Conservation (phyloP, 352 stramenopile genomes). For the Phytophthora nicotianae region DNA sequence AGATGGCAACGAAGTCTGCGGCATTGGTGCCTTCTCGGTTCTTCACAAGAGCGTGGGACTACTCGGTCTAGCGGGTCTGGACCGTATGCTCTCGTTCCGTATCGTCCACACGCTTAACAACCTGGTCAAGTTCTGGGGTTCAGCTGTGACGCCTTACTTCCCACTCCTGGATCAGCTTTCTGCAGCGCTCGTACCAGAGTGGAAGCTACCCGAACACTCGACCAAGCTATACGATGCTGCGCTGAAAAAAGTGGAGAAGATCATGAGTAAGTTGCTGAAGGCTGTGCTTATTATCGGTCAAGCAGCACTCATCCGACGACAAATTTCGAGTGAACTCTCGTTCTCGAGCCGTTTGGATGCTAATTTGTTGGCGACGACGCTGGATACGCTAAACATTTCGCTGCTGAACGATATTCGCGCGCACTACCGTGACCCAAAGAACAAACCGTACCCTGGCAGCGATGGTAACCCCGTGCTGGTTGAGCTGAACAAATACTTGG, state of each 20-base stretch:
- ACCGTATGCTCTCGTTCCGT: slow-evolving; percentile 93
- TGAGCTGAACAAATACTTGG: slow-evolving; percentile 92
- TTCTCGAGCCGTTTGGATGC: slow-evolving; percentile 91
- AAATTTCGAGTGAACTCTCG: slow-evolving; percentile 92
- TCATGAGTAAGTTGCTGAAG: slow-evolving; percentile 94
- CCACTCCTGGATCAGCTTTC: slow-evolving; percentile 89
- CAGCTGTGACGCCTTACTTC: slow-evolving; percentile 89
- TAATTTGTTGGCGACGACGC: slow-evolving; percentile 88
- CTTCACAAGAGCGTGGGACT: slow-evolving; percentile 93
- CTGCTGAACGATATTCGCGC: slow-evolving; percentile 89
- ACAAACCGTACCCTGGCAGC: slow-evolving; percentile 76
- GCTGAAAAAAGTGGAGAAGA: slow-evolving; percentile 94
- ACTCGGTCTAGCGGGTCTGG: slow-evolving; percentile 90
- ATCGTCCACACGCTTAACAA: slow-evolving; percentile 94
- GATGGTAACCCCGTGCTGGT: slow-evolving; percentile 87
- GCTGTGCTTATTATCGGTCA: slow-evolving; percentile 94
- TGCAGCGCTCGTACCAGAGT: slow-evolving; percentile 84
- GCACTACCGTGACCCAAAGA: slow-evolving; percentile 86
- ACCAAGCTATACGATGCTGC: slow-evolving; percentile 86
- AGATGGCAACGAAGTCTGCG: slow-evolving; percentile 87
- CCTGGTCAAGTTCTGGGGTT: slow-evolving; percentile 93
- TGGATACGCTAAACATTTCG: slow-evolving; percentile 92
- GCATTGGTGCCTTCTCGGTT: slow-evolving; percentile 88
- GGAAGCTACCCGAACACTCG: slow-evolving; percentile 89
- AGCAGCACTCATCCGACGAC: slow-evolving; percentile 91